Evolutionary conservation across 768 basidiomycete species (phyloP).

Genomic region (Suillus hirtellus): DNA sequence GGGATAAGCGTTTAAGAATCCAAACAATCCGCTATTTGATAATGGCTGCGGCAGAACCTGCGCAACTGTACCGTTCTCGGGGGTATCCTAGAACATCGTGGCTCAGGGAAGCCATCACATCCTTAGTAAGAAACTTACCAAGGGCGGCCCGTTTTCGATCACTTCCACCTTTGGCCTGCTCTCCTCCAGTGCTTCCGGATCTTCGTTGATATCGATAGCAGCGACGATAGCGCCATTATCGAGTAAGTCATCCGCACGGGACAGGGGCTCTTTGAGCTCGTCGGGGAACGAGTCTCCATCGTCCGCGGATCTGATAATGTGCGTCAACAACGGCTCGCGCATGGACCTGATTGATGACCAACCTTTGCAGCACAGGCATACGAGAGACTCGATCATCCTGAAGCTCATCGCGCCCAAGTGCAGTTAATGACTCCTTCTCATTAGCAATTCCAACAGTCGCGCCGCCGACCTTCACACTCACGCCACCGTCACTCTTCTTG

Average conservation of each 20-base stretch:
- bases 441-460: conserved; percentile 47
- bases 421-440: conserved; percentile 78
- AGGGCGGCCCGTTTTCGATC: conserved; percentile 19
- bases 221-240: conserved; percentile 36
- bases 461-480: conserved; percentile 38
- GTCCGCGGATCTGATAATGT: conserved; percentile 45
- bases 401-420: conserved; percentile 72
- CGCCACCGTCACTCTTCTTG: conserved; percentile 15
- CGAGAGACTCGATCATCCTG: conserved; percentile 67
- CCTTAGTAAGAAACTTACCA: conserved; percentile 21
- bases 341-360: not conserved
- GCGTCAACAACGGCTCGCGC: conserved; percentile 11
- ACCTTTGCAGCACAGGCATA: conserved; percentile 68
- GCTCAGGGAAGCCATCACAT: not conserved
- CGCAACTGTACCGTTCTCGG: conserved; percentile 25
- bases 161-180: conserved; percentile 21
- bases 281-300: conserved; percentile 60
- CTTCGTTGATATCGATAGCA: conserved; percentile 17
- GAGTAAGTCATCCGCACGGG: conserved; percentile 59
- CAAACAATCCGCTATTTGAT: conserved; percentile 47
- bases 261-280: conserved; percentile 60
- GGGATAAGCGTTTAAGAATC: conserved; percentile 62
- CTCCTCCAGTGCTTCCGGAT: conserved; percentile 21
- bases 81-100: conserved; percentile 22
- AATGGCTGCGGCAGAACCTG: conserved; percentile 23